phyloP scores from a whole-genome alignment of 768 basidiomycete species.

The Mrakia blollopis region DNA sequence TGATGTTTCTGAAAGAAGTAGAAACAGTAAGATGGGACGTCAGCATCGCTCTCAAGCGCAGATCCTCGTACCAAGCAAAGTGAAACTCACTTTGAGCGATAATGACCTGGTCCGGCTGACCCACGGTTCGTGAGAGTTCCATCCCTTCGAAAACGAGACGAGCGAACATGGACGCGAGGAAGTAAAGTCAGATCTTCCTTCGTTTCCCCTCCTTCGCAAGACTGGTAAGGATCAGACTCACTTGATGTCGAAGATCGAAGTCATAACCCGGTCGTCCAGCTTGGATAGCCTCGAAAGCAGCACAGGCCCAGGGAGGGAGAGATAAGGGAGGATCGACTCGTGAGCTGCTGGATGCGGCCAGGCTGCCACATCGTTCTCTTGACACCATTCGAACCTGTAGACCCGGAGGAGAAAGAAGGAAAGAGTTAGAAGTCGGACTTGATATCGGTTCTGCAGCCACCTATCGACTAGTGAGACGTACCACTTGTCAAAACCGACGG shows the following conservation, averaged over 20 bases:
- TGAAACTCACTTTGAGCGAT: background rate
- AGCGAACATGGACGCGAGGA: background rate
- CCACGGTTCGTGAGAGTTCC: background rate
- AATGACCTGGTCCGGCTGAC: background rate
- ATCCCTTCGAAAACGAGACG: background rate
- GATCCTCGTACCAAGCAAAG: background rate
- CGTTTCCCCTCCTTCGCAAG: background rate
- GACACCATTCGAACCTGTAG: conserved; percentile 29
- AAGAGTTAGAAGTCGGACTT: background rate
- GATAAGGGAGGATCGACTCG: conserved; percentile 23
- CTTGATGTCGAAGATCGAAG: conserved; percentile 15
- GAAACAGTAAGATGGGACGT: background rate
- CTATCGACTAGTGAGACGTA: background rate
- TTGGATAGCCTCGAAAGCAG: background rate
- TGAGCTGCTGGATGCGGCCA: conserved; percentile 27
- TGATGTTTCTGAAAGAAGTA: background rate
- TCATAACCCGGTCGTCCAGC: conserved; percentile 21
- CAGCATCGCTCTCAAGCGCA: background rate
- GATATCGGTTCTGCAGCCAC: background rate
- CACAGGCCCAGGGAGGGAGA: conserved; percentile 13
- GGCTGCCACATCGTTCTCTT: conserved; percentile 18
- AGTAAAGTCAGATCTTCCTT: background rate
- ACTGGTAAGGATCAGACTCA: background rate
- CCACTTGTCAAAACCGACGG: conserved; percentile 24
- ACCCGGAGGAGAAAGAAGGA: no score